Base-by-base conservation (phyloP, 208 protist species). In the Herpetomonas samuelpessoai region DNA sequence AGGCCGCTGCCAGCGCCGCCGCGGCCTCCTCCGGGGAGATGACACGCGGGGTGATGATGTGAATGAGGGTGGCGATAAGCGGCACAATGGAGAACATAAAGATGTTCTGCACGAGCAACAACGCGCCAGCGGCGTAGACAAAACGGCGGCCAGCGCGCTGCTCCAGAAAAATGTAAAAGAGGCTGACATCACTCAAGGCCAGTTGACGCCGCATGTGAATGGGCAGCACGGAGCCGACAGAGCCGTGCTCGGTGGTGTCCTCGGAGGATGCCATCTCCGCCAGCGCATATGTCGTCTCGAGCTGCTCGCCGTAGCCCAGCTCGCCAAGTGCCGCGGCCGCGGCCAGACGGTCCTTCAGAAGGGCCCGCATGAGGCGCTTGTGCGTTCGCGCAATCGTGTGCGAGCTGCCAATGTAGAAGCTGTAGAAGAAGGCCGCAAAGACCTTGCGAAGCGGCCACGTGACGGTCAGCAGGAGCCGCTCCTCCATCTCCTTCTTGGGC, bases 111-210 rank as follows among this genome's bases (percentile, higher is more conserved):
- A 83, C 55, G 24, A 89, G 53, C 66, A 81, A 63, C 57, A 85
- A 52, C 35, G 75, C 76, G 22, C 70, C 74, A 3, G 75, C 75
- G 19, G 52, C 39, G 65, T 71, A 79, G 29, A 85, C 21, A 49
- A 89, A 89, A 53, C 76, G 67, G 4, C 76, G 62, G 6, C 83
- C 83, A 56, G 65, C 63, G 31, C 64, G 64, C 70, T 83, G 77
- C 54, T 89, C 73, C 10, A 89, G 54, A 57, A 89, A 89, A 48
- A 84, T 56, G 50, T 74, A 50, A 57, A 80, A 90, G 48, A 85
- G 55, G 26, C 75, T 71, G 7, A 89, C 71, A 29, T 79, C 74
- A 30, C 65, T 52, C 24, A 76, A 62, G 21, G 57, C 63, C 24
- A 77, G 68, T 38, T 82, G 67, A 19, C 64, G 73, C 16, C 74